Conservation (phyloP, 2,329 filamentous ascomycete genomes). For the Pseudopithomyces maydicus region DNA sequence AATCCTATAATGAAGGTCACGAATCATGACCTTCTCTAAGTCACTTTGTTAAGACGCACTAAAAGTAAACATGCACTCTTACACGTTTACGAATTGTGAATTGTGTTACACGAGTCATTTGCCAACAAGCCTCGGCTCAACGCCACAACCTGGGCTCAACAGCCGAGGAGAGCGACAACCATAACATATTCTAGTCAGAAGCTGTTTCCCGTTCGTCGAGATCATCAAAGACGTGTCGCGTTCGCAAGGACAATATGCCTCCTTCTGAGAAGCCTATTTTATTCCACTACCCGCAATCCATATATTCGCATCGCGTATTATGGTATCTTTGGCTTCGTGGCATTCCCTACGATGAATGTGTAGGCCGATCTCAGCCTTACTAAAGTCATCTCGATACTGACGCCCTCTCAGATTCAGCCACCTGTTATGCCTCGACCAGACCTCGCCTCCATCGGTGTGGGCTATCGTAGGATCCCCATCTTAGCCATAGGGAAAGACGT, state of each 20-base stretch:
- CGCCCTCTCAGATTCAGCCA: constrained; percentile 60
- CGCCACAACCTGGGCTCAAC: no score
- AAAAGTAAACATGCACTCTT: no score
- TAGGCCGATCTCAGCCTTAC: constrained; percentile 47
- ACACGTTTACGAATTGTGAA: no score
- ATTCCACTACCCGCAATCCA: constrained; percentile 70
- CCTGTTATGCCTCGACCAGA: constrained; percentile 38
- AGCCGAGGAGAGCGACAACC: no score
- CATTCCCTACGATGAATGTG: constrained; percentile 71
- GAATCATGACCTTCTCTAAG: no score
- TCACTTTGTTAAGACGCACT: no score
- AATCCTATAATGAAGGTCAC: no score
- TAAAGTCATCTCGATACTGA: background rate
- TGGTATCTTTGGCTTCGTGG: constrained; percentile 72
- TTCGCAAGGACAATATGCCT: constrained; percentile 16
- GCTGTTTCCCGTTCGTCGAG: no score
- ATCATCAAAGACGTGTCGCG: background rate
- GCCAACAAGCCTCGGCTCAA: no score
- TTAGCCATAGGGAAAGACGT: constrained; percentile 38
- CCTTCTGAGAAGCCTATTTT: constrained; percentile 58
- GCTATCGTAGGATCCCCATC: constrained; percentile 45
- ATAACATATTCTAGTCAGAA: no score
- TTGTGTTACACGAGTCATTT: no score
- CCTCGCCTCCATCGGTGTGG: constrained; percentile 36
- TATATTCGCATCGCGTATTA: constrained; percentile 65